Percentiles rank a stretch among this genome's conserved stretches.
Evolutionary conservation across 2,329 filamentous ascomycete species (phyloP).

Genomic region (Chalaropsis ovoidea): DNA sequence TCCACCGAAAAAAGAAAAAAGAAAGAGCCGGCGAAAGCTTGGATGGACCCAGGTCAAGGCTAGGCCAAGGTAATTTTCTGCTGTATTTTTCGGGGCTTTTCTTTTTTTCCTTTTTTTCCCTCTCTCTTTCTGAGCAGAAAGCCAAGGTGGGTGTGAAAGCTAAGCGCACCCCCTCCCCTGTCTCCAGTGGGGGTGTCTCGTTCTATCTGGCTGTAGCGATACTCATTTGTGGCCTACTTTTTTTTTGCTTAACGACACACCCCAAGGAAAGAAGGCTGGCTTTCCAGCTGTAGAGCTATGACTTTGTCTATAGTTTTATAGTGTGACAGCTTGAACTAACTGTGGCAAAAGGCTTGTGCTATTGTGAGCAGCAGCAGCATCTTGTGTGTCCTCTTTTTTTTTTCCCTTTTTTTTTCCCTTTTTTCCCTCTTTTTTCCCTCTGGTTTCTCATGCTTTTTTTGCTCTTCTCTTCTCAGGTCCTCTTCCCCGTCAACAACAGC

Average conservation of each 20-base stretch:
- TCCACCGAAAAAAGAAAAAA: neutral
- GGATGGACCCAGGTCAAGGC: neutral
- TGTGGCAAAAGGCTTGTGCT: neutral
- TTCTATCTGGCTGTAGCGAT: no score
- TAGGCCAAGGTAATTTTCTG: neutral
- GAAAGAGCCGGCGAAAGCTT: slow-evolving; percentile 5
- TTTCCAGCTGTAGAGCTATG: neutral
- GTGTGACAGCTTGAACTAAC: neutral
- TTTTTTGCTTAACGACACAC: neutral
- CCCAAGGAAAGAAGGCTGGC: neutral
- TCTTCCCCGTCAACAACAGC: neutral
- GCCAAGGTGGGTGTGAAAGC: neutral
- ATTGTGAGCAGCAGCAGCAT: no score
- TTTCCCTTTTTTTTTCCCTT: neutral
- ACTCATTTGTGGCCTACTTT: no score
- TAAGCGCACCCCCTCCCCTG: neutral
- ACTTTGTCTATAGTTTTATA: neutral
- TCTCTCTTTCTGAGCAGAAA: neutral
- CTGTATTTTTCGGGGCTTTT: neutral
- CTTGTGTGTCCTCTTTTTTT: neutral
- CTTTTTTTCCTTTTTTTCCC: neutral
- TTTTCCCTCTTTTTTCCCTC: neutral
- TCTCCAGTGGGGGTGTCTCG: no score
- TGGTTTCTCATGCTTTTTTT: neutral
- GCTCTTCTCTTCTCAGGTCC: neutral